These are phyloP conservation scores for Leucogyrophana mollusca DNA, from an alignment of 768 basidiomycete species.

Conservation along the genomic window DNA sequence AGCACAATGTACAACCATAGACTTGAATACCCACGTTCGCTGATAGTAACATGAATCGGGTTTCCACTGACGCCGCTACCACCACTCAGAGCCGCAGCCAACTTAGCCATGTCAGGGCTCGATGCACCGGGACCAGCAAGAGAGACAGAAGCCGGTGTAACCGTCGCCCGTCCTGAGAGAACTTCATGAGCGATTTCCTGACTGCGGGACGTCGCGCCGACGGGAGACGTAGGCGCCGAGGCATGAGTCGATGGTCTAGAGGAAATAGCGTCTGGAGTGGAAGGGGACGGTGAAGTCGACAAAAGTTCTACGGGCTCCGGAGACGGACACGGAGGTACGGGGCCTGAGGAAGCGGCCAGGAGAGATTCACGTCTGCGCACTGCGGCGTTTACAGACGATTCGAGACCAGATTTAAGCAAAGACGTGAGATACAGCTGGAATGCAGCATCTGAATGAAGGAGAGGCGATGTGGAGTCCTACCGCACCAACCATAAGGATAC, in stretches of 20 bases:
- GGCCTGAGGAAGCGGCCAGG: slow-evolving; percentile 38
- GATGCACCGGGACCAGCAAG: slow-evolving; percentile 15
- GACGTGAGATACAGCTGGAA: slow-evolving; percentile 77
- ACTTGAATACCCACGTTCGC: slow-evolving; percentile 60
- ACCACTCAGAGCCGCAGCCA: slow-evolving; percentile 39
- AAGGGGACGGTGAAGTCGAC: slow-evolving; percentile 3
- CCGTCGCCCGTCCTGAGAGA: slow-evolving; percentile 27
- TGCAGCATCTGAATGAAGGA: slow-evolving; percentile 66
- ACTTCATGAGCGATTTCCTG: slow-evolving; percentile 43
- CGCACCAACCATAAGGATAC: slow-evolving; percentile 7
- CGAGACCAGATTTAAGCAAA: slow-evolving; percentile 57
- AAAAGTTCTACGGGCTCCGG: slow-evolving; percentile 1
- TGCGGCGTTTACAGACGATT: slow-evolving; percentile 58
- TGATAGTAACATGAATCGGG: slow-evolving; percentile 80
- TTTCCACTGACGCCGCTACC: slow-evolving; percentile 45
- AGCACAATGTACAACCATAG: slow-evolving; percentile 3
- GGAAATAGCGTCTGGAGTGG: slow-evolving; percentile 9
- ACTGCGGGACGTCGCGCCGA: slow-evolving; percentile 33
- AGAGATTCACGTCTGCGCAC: slow-evolving; percentile 70
- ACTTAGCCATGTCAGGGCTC: slow-evolving; percentile 40
- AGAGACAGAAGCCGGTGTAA: slow-evolving; percentile 3
- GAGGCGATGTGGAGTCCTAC: slow-evolving; percentile 67
- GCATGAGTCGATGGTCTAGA: slow-evolving; percentile 12
- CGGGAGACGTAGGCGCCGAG: slow-evolving; percentile 10
- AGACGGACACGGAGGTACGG: slow-evolving; percentile 11